Evolutionary conservation across 148 eudicot genomes (phyloP), one percentile per base, ranked within the genome.

Genomic region (Vaccinium darrowii): DNA sequence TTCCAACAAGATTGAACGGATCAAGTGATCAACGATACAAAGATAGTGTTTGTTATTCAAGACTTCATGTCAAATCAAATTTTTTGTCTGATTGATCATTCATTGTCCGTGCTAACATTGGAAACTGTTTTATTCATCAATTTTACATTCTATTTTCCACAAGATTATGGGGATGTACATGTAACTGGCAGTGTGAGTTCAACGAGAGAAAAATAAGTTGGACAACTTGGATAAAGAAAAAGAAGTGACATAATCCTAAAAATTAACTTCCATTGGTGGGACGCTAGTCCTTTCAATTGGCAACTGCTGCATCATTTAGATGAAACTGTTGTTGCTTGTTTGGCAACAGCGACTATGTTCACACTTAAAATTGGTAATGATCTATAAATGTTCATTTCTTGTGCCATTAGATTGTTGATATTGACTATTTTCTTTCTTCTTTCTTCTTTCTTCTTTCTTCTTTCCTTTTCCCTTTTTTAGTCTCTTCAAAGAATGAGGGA

Each of bases 401-500:
- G 6, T 71, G 50, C 30, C 23, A 19, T 62, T 21, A 18, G n/a
- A 73, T 21, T 52, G 15, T 23, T 65, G 23, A n/a, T 12, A 54
- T 30, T 83, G 65, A 79, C 81, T 3, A 16, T 13, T 60, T 1
- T 79, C n/a, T 5, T 27, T 19, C 16, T 69, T 0, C 43, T 14
- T 60, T 84, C 21, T 47, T n/a, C n/a, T n/a, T n/a, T n/a, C n/a
- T 1, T 79, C n/a, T 5, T 27, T 19, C 16, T 69, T 0, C 43
- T 14, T 60, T 84, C 21, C 33, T 50, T 51, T 27, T 52, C 39
- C 43, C 27, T 76, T 4, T 23, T 62, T 25, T 89, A 95, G 98
- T 92, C 95, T 84, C 82, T 89, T 60, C 97, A 96, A 85, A 91
- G 86, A 18, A 80, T 96, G 89, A 91, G 92, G 53, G 95, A 94